Conservation (phyloP, 164 flowering plant genomes). For the Vitis labrusca region DNA sequence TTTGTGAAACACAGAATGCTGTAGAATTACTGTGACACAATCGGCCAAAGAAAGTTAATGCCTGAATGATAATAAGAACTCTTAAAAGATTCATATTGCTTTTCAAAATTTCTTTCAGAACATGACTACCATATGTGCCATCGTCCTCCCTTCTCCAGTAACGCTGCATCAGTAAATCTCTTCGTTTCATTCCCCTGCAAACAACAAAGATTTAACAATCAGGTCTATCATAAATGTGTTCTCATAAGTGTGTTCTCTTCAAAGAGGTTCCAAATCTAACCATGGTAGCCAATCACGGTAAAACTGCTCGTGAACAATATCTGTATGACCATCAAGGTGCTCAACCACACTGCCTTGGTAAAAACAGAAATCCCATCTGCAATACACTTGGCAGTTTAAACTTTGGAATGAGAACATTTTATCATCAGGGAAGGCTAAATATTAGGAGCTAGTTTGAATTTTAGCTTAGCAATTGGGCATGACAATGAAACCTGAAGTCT, state of each 20-base stretch:
- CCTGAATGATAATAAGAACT: not conserved
- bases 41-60: slow-evolving; percentile 6
- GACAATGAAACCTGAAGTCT: too few species aligned
- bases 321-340: slow-evolving; percentile 94
- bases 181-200: slow-evolving; percentile 81
- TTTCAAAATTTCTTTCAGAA: slow-evolving; percentile 2
- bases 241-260: slow-evolving; percentile 5
- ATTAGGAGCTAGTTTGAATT: too few species aligned
- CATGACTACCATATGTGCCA: slow-evolving; percentile 84
- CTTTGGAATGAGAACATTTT: slow-evolving; percentile 1
- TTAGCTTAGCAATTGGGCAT: too few species aligned
- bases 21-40: slow-evolving; percentile 69
- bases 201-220: slow-evolving; percentile 8
- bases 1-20: slow-evolving; percentile 83
- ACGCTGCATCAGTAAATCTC: slow-evolving; percentile 80
- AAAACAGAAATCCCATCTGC: slow-evolving; percentile 95
- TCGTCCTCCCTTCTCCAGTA: slow-evolving; percentile 98
- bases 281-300: slow-evolving; percentile 79
- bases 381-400: slow-evolving; percentile 12
- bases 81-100: not conserved
- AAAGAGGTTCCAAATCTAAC: slow-evolving; percentile 38
- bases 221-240: slow-evolving; percentile 1
- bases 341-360: slow-evolving; percentile 72
- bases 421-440: not conserved
- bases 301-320: slow-evolving; percentile 70